Percentiles rank a stretch among this genome's conserved stretches.
These are phyloP conservation scores for Beauveria brongniartii DNA, from an alignment of 2,329 filamentous ascomycete species.

Conservation along the genomic window DNA sequence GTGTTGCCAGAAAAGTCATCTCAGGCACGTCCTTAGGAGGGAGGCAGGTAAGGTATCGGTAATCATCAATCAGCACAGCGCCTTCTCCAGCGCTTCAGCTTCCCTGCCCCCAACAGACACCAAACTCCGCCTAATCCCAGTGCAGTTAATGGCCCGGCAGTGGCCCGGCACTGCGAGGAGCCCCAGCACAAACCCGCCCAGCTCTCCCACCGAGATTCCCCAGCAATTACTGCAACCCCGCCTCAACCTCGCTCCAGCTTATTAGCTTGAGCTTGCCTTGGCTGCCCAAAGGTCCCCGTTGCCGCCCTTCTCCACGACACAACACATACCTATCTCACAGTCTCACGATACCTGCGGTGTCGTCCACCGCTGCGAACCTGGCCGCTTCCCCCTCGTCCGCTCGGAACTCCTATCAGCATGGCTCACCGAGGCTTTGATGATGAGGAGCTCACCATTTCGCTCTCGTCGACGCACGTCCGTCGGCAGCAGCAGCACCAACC, in stretches of 20 bases:
- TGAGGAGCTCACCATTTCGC: constrained; percentile 73
- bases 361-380: not conserved
- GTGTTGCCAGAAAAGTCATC: too few species aligned
- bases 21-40: too few species aligned
- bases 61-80: not conserved
- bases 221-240: constrained; percentile 6
- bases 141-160: not conserved
- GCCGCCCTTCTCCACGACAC: constrained; percentile 5
- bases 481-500: constrained; percentile 30
- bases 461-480: constrained; percentile 57
- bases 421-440: constrained; percentile 59
- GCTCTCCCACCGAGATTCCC: not conserved
- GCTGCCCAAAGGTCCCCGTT: constrained; percentile 2
- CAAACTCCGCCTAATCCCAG: constrained; percentile 1
- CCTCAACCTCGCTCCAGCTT: constrained; percentile 1
- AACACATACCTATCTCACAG: not conserved
- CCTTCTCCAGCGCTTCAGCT: not conserved
- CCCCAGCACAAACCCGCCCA: not conserved
- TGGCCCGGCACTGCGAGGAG: not conserved
- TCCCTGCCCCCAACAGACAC: not conserved
- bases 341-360: not conserved
- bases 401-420: constrained; percentile 28
- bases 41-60: too few species aligned
- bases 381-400: not conserved
- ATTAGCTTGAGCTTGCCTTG: not conserved